Evolutionary conservation across 1,284 basidiomycete genomes (phyloP), one percentile per base, ranked within the genome.

Genomic region (Blastosporella zonata): DNA sequence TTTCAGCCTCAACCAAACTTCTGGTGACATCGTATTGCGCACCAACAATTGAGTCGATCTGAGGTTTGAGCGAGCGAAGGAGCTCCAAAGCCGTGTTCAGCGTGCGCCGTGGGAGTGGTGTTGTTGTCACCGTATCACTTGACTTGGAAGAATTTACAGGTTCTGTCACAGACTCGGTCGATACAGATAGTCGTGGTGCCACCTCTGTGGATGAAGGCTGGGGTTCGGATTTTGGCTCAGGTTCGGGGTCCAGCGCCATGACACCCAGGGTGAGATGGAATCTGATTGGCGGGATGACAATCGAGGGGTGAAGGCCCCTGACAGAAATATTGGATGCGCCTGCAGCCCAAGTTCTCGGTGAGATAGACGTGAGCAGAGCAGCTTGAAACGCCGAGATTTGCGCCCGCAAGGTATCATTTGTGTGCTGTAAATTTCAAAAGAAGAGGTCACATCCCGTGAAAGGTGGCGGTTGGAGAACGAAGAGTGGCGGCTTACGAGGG

Each of bases 251-350:
- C 5, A 88, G 76, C 0, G 75, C 66, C 82, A 89, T 84, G 0
- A 86, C 83, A 2, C 84, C 86, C 1, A 89, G 67, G 0, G 85
- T 88, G 48, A 88, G 65, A 59, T 88, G 86, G 36, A 87, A 64
- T 12, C 86, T 64, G 8, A 81, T 72, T 0, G 85, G 77, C 21
- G 80, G 70, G 45, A 87, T 72, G 42, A 84, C 61, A 57, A 88
- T 78, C 1, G 74, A 71, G 12, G 57, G 58, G 62, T 88, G 81
- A 5, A 88, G 66, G 0, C 86, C 86, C 0, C 72, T 64, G 6
- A 87, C 70, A 1, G 63, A 45, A 22, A 71, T 69, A 7, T 55
- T 47, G 35, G 35, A 20, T 18, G 10, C 29, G 27, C 9, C 6
- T 1, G 22, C 25, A 34, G 38, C n/a, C n/a, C n/a, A n/a, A n/a